Evolutionary conservation across 2,329 filamentous ascomycete genomes (phyloP).

Genomic region (Chaetomiaceae sp.): DNA sequence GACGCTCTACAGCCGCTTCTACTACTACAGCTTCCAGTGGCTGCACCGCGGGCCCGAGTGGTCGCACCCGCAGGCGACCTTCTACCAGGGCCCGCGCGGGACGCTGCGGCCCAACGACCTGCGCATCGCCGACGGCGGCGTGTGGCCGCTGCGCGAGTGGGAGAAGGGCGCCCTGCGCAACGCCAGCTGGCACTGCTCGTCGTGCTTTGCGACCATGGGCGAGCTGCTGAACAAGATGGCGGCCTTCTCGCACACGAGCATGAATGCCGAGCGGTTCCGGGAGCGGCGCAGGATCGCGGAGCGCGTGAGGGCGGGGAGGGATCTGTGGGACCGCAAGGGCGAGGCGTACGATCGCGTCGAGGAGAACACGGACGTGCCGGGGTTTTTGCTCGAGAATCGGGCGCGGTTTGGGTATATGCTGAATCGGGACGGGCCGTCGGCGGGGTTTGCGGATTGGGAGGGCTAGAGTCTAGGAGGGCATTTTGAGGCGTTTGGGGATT

Average conservation of each 20-base stretch:
- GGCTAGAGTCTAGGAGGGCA: neutral
- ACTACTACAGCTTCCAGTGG: constrained; percentile 54
- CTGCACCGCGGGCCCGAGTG: constrained; percentile 45
- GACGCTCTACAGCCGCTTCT: constrained; percentile 49
- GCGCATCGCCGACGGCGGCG: constrained; percentile 43
- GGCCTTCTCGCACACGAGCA: constrained; percentile 51
- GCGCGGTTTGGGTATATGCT: constrained; percentile 44
- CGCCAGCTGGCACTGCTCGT: constrained; percentile 59
- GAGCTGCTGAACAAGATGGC: constrained; percentile 54
- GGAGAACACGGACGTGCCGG: constrained; percentile 49
- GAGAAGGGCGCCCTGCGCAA: constrained; percentile 45
- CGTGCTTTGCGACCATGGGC: constrained; percentile 53
- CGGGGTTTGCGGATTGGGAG: constrained; percentile 46
- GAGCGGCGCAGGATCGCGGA: constrained; percentile 46
- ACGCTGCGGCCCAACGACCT: constrained; percentile 54
- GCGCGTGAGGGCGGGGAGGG: constrained; percentile 47
- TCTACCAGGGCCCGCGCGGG: constrained; percentile 41
- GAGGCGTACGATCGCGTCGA: constrained; percentile 48
- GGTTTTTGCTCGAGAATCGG: constrained; percentile 39
- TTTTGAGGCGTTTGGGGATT: neutral
- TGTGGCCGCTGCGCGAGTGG: constrained; percentile 36
- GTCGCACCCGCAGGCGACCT: constrained; percentile 58
- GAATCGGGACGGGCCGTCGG: constrained; percentile 42
- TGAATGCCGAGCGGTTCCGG: constrained; percentile 47
- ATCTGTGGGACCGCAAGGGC: constrained; percentile 49